phyloP scores from a whole-genome alignment of 179 eudicot species.

The Beta lomatogona region DNA sequence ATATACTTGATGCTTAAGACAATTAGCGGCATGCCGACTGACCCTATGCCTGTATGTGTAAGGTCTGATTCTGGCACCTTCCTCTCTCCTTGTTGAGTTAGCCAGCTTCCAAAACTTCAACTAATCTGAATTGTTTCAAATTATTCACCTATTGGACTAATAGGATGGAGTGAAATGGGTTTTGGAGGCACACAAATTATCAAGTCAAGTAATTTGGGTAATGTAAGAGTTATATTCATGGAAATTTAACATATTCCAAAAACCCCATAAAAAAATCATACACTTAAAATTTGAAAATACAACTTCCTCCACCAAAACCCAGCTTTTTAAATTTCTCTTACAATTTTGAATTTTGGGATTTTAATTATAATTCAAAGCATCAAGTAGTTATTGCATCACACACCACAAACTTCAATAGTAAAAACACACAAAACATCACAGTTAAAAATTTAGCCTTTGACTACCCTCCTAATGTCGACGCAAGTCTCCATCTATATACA shows the following conservation, averaged over 20 bases:
- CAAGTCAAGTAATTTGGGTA: not conserved
- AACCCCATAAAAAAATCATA: not conserved
- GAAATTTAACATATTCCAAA: not conserved
- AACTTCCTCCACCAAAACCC: conserved; percentile 1
- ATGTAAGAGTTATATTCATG: not conserved
- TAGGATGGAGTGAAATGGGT: no score
- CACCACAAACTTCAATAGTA: conserved; percentile 5
- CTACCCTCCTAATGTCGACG: conserved; percentile 8
- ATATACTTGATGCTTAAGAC: not conserved
- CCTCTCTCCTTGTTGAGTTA: not conserved
- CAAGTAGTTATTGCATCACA: not conserved
- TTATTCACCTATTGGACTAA: not conserved
- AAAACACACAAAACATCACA: conserved; percentile 14
- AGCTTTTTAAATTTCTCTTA: not conserved
- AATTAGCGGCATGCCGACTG: not conserved
- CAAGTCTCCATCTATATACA: conserved; percentile 26
- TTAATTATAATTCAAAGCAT: not conserved
- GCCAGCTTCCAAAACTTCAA: not conserved
- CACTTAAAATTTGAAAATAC: not conserved
- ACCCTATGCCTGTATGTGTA: not conserved
- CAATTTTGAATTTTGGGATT: not conserved
- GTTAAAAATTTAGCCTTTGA: conserved; percentile 11
- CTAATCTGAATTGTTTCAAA: not conserved
- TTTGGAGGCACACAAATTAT: not conserved
- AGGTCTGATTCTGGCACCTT: not conserved